Evolutionary conservation across 768 basidiomycete genomes (phyloP), one percentile per base, ranked within the genome.

Genomic region (Russula earlei): DNA sequence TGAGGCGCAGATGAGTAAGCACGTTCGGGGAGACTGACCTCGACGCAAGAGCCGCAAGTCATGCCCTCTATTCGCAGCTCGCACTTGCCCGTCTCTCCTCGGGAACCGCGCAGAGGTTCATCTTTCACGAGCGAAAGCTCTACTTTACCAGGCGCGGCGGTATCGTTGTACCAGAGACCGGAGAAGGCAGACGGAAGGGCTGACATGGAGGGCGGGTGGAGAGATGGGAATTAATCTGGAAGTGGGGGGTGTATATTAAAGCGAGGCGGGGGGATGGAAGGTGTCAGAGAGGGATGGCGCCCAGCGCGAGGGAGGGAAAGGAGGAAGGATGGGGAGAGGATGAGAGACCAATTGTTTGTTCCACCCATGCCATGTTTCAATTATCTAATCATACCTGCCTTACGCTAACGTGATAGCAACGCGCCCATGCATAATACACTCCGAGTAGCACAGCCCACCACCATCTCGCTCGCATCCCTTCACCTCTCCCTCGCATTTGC

Each of bases 21-120:
- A 7, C 1, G 46, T 5, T 43, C 31, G 7, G 11, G 7, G 29
- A 27, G 67, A 25, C 81, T 62, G 64, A 89, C 90, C 81, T 90
- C 86, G 9, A 92, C 91, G 64, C 91, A 93, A 33, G 89, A 75
- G 8, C 89, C 84, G 63, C 91, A 93, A 0, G 91, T 91, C 91
- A 93, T 93, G 11, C 90, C 90, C 69, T 90, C 85, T 66, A 93
- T 83, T 57, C 85, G 73, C 34, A 92, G 69, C 67, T 92, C 88
- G 64, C 87, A 90, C 71, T 74, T 83, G 52, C 79, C 79, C 9
- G 70, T 67, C 5, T 49, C 62, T 15, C 46, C 44, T 7, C 61
- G 49, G 20, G 66, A 56, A 46, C 62, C 55, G 11, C 65, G 55
- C 44, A 71, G 64, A 14, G 66, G 65, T 49, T 71, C 67, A 38